Evolutionary conservation across 164 flowering plant genomes (phyloP).

Genomic region (Berberis vulgaris): DNA sequence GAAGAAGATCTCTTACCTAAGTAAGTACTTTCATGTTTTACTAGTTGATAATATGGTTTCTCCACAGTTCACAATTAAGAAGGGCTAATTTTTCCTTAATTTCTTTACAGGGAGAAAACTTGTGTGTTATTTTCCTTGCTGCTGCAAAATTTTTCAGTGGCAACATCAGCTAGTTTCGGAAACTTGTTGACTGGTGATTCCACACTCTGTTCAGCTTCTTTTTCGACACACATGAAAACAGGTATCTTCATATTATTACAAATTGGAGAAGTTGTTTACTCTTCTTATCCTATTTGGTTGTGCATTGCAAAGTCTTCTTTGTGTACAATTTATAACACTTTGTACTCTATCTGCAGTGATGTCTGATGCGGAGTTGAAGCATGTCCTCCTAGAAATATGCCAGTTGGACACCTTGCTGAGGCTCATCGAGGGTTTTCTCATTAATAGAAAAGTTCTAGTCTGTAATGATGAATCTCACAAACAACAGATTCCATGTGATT

Average conservation of each 20-base stretch:
- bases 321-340: not conserved
- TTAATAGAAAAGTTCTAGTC: constrained; percentile 32
- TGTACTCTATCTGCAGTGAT: constrained; percentile 34
- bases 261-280: not conserved
- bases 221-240: constrained; percentile 26
- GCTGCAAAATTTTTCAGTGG: constrained; percentile 29
- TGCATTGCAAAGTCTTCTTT: not conserved
- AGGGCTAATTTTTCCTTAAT: constrained; percentile 3
- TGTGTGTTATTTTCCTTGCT: constrained; percentile 52
- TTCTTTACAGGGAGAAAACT: constrained; percentile 48
- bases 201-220: constrained; percentile 27
- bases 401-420: constrained; percentile 32
- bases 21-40: constrained; percentile 32
- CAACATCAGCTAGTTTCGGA: constrained; percentile 12
- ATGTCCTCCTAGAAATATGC: constrained; percentile 28
- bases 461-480: constrained; percentile 17
- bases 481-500: constrained; percentile 11
- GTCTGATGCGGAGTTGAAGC: constrained; percentile 29
- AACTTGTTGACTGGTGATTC: constrained; percentile 11
- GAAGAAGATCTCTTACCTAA: constrained; percentile 35
- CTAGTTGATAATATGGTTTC: not conserved
- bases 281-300: not conserved
- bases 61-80: not conserved
- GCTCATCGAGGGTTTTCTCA: constrained; percentile 56
- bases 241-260: constrained; percentile 25